A percentile compares a stretch with the other conserved stretches of the same genome.
phyloP scores from a whole-genome alignment of 1,284 basidiomycete genomes.

The Ganoderma sp. region DNA sequence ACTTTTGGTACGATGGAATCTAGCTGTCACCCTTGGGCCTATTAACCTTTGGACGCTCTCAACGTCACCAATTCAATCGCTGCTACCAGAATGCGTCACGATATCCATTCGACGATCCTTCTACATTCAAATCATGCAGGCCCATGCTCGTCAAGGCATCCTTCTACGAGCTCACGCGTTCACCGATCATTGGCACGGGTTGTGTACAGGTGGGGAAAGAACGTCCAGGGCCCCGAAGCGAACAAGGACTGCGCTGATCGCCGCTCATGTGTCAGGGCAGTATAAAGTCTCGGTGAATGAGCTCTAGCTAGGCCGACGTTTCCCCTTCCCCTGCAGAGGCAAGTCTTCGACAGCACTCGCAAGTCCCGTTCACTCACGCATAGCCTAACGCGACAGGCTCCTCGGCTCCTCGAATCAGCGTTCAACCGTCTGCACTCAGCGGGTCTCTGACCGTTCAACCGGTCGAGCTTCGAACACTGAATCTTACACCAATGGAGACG shows the following conservation, averaged over 20 bases:
- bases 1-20: too few species aligned
- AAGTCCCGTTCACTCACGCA: neutral
- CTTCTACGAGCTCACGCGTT: neutral
- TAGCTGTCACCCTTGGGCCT: too few species aligned
- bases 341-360: neutral
- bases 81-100: too few species aligned
- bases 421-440: neutral
- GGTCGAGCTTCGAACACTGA: neutral
- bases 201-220: neutral
- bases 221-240: slow-evolving; percentile 1
- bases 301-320: neutral
- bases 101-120: too few species aligned
- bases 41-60: too few species aligned
- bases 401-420: neutral
- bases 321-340: neutral
- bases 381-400: neutral
- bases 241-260: slow-evolving; percentile 1
- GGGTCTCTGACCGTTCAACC: neutral
- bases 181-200: neutral
- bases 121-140: neutral
- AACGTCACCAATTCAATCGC: too few species aligned
- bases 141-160: neutral
- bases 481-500: neutral
- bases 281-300: neutral
- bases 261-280: neutral